Base-by-base conservation (phyloP, 2,329 filamentous ascomycete species). In the Venturia nashicola region DNA sequence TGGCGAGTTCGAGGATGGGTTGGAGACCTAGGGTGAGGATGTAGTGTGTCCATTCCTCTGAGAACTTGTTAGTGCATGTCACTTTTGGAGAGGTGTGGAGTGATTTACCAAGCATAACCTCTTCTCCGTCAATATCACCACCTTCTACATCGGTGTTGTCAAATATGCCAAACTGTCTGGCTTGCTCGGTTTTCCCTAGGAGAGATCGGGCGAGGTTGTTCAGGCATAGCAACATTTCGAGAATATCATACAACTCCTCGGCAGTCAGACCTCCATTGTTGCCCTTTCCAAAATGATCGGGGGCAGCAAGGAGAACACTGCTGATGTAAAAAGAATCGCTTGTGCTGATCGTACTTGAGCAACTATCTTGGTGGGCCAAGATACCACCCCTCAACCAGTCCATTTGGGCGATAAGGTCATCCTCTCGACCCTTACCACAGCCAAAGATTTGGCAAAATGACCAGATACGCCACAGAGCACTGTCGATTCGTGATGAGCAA, bases 381-480 rank as follows among this genome's bases (percentile, higher is more conserved):
- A 73, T 65, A 2, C 83, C 84, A 42, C 84, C 85, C 65, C 79
- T 81, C 12, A 87, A 73, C 85, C 85, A 87, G 68, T 86, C 83
- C 67, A 83, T 78, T 70, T 87, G 84, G 4, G 80, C 82, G 43
- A 79, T 75, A 42, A 85, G 75, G 65, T 86, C 83, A 39, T 83
- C 80, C 67, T 86, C 82, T 16, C 83, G 78, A 5, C 78, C 78
- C 67, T 83, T 85, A 0, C 78, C 78, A 61, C 77, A 79, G 0
- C 85, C 85, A 62, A 87, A 87, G 40, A 86, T 80, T 63, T 79
- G 80, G 71, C 84, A 86, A 72, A 87, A 87, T 0, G 81, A 84
- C 84, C 84, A 86, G 39, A 87, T 81, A 2, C 84, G 80, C 83
- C 83, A 87, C 59, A 87, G 78, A 0, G 84, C 84, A 70, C 85